Evolutionary conservation across 345 rosid species (phyloP).

Genomic region (Abelmoschus esculentus): DNA sequence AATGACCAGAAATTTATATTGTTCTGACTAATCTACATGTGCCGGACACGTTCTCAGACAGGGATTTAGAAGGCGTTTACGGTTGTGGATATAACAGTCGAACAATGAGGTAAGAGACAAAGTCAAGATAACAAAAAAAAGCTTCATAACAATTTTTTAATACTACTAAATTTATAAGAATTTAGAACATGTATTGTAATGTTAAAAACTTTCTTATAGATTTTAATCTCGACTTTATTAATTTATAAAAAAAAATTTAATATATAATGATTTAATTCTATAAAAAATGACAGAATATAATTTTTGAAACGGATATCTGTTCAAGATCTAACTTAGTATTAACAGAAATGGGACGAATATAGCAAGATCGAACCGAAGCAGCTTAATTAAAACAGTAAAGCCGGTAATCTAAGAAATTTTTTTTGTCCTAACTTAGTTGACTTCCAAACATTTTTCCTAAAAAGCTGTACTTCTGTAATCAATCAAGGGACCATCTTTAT

Average conservation of each 20-base stretch:
- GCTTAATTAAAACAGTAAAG: too few relatives aligned
- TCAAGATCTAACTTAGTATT: too few relatives aligned
- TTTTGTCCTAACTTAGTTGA: background rate
- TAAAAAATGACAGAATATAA: too few relatives aligned
- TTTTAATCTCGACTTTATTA: too few relatives aligned
- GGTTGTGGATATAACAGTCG: background rate
- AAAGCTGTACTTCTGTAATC: background rate
- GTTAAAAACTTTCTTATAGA: background rate
- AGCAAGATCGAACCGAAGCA: too few relatives aligned
- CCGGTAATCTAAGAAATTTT: too few relatives aligned
- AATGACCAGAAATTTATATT: too few relatives aligned
- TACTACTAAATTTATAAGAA: too few relatives aligned
- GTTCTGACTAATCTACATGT: too few relatives aligned
- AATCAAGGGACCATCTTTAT: background rate
- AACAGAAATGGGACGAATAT: background rate
- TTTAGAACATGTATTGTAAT: background rate
- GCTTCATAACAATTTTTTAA: background rate
- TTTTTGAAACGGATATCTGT: background rate
- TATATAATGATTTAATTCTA: too few relatives aligned
- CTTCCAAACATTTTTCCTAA: background rate
- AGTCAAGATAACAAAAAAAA: conserved; percentile 3
- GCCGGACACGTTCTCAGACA: background rate
- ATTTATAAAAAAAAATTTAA: too few relatives aligned
- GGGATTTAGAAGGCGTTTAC: too few relatives aligned
- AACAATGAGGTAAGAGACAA: background rate